A percentile compares a stretch with the other conserved stretches of the same genome.
Conservation (phyloP, 352 stramenopile species). For the Phytophthora idaei region DNA sequence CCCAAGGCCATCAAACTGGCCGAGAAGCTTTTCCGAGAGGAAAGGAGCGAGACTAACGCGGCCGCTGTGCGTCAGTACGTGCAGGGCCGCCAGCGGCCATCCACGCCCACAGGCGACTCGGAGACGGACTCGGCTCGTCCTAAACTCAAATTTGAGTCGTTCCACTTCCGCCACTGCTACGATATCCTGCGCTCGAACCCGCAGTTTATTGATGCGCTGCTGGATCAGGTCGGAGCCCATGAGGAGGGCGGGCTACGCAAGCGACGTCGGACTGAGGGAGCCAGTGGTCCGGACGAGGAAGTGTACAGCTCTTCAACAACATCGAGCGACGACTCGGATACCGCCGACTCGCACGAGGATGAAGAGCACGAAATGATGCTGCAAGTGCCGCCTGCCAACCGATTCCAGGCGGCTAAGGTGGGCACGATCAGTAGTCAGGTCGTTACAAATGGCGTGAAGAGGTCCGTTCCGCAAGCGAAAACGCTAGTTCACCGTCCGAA, state of each 20-base stretch:
- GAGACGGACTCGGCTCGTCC: slow-evolving; percentile 23
- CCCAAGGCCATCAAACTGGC: slow-evolving; percentile 26
- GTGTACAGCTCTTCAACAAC: slow-evolving; percentile 25
- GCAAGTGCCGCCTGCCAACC: background rate
- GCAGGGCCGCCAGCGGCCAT: slow-evolving; percentile 22
- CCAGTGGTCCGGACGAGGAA: slow-evolving; percentile 11
- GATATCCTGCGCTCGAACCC: slow-evolving; percentile 28
- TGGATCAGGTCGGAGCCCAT: slow-evolving; percentile 10
- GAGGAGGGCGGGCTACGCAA: slow-evolving; percentile 14
- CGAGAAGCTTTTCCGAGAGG: slow-evolving; percentile 27
- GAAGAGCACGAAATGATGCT: slow-evolving; percentile 20
- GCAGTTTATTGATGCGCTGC: slow-evolving; percentile 24
- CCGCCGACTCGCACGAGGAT: slow-evolving; percentile 19
- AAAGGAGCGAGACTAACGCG: slow-evolving; percentile 30
- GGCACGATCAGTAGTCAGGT: slow-evolving; percentile 14
- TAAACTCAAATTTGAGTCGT: slow-evolving; percentile 40
- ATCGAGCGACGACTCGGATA: slow-evolving; percentile 30
- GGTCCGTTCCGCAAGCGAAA: background rate
- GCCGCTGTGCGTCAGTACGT: slow-evolving; percentile 30
- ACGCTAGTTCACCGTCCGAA: background rate
- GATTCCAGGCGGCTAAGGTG: slow-evolving; percentile 14
- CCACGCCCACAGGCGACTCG: slow-evolving; percentile 11
- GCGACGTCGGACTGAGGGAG: slow-evolving; percentile 15
- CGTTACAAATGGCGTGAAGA: slow-evolving; percentile 9
- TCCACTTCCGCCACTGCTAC: slow-evolving; percentile 44